Evolutionary conservation across 2,329 filamentous ascomycete species (phyloP), one percentile per base, ranked within the genome.

Genomic region (Penicillium sp.): DNA sequence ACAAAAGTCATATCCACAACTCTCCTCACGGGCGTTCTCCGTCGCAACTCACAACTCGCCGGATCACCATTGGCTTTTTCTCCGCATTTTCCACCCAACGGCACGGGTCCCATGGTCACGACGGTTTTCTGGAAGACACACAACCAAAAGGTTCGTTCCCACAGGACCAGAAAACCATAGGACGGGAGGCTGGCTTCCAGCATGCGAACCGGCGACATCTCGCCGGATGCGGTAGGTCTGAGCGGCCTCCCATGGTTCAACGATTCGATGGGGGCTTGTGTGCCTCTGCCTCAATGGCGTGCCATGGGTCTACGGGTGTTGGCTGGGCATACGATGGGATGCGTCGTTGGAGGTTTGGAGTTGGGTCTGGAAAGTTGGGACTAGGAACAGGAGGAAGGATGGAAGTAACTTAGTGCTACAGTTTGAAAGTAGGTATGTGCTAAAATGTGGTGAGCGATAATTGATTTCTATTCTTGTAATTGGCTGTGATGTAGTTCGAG

Each of bases 231-330:
- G 61, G 67, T 58, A 53, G 59, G 19, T 19, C 42, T 50, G 47
- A 55, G 22, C 44, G 28, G 33, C n/a, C 42, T 56, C 45, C 64
- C 66, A 67, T 60, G 66, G 65, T 35, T 68, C 35, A 13, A 37
- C 9, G 35, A 37, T 7, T 37, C 65, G 19, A 44, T 10, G 1
- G 51, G 33, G n/a, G 13, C 13, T 38, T 53, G 51, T 68, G 30
- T 33, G 30, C 30, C 30, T 33, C 30, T 12, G 59, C 62, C 64
- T 65, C 58, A 28, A 55, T 40, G 40, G 19, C 38, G 35, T 30
- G 61, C 67, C 64, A 58, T 68, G 67, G 67, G 64, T 63, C 64
- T 33, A 13, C 45, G 26, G 24, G 26, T 28, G 24, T 49, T 49
- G 45, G 45, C 24, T 49, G 45, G 15, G 15, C 24, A 17, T 47